phyloP scores from a whole-genome alignment of 768 basidiomycete genomes.

The Tulasnella sp. region DNA sequence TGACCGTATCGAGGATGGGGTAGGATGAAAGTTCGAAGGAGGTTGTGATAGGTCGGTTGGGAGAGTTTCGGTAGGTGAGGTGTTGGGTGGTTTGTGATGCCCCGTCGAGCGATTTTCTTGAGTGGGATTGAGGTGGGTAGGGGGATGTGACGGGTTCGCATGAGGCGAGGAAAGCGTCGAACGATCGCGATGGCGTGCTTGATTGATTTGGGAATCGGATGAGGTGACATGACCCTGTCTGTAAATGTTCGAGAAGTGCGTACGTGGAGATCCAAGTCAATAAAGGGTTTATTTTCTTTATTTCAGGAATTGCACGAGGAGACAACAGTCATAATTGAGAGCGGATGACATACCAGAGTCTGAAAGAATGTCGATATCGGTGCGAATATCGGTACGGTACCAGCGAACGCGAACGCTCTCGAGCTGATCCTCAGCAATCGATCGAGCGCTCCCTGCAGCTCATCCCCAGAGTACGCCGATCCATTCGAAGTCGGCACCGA shows the following conservation, averaged over 20 bases:
- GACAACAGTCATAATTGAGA: slow-evolving; percentile 5
- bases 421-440: slow-evolving; percentile 4
- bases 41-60: slow-evolving; percentile 36
- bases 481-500: neutral
- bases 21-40: slow-evolving; percentile 73
- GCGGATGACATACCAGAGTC: slow-evolving; percentile 5
- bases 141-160: slow-evolving; percentile 12
- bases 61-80: slow-evolving; percentile 61
- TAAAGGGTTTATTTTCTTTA: no score
- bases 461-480: neutral
- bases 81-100: slow-evolving; percentile 48
- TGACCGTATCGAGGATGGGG: slow-evolving; percentile 68
- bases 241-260: neutral
- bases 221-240: slow-evolving; percentile 15
- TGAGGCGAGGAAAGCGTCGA: slow-evolving; percentile 13
- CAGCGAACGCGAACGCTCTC: slow-evolving; percentile 10
- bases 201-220: slow-evolving; percentile 12
- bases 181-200: slow-evolving; percentile 7
- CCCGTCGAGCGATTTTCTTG: slow-evolving; percentile 1
- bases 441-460: slow-evolving; percentile 13
- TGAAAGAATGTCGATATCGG: slow-evolving; percentile 14
- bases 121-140: neutral
- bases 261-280: neutral
- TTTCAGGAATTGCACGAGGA: neutral
- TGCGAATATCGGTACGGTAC: slow-evolving; percentile 8